These are phyloP conservation scores for Isatis lusitanica DNA, from an alignment of 441 rosid species.

Conservation along the genomic window DNA sequence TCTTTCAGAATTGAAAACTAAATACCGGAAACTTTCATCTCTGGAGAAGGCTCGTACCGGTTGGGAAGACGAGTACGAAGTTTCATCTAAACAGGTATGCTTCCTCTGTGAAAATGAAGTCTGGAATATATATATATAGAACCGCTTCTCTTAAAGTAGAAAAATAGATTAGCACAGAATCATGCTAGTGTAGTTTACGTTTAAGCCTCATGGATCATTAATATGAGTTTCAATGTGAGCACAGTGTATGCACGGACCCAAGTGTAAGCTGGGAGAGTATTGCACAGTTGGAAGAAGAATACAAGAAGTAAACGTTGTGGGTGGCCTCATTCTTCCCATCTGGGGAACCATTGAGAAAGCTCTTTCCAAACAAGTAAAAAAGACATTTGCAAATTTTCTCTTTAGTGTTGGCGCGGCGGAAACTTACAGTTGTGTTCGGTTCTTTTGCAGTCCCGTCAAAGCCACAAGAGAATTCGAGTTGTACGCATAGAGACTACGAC, in stretches of 20 bases:
- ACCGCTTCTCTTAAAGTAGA: neutral
- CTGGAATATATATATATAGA: neutral
- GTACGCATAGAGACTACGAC: slow-evolving; percentile 82
- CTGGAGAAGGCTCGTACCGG: slow-evolving; percentile 76
- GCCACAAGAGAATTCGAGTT: slow-evolving; percentile 89
- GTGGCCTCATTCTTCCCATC: slow-evolving; percentile 96
- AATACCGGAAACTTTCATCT: slow-evolving; percentile 74
- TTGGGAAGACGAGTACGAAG: slow-evolving; percentile 96
- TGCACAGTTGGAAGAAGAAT: slow-evolving; percentile 95
- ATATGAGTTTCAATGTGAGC: slow-evolving; percentile 12
- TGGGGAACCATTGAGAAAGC: slow-evolving; percentile 99
- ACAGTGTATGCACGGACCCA: slow-evolving; percentile 99
- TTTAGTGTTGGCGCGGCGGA: neutral
- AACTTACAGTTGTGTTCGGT: slow-evolving; percentile 10
- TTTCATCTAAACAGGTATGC: slow-evolving; percentile 91
- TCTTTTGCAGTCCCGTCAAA: slow-evolving; percentile 70
- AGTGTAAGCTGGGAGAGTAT: slow-evolving; percentile 83
- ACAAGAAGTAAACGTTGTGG: slow-evolving; percentile 94
- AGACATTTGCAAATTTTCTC: neutral
- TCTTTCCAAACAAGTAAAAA: slow-evolving; percentile 86
- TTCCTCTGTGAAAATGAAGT: slow-evolving; percentile 1
- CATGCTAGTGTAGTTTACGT: too few species aligned
- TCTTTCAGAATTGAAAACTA: slow-evolving; percentile 75
- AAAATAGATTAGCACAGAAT: slow-evolving; percentile 4
- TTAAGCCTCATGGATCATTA: too few species aligned